A percentile compares a stretch with the other conserved stretches of the same genome.
phyloP scores from a whole-genome alignment of 495 filamentous ascomycete species.

The Aspergillus ostianus region DNA sequence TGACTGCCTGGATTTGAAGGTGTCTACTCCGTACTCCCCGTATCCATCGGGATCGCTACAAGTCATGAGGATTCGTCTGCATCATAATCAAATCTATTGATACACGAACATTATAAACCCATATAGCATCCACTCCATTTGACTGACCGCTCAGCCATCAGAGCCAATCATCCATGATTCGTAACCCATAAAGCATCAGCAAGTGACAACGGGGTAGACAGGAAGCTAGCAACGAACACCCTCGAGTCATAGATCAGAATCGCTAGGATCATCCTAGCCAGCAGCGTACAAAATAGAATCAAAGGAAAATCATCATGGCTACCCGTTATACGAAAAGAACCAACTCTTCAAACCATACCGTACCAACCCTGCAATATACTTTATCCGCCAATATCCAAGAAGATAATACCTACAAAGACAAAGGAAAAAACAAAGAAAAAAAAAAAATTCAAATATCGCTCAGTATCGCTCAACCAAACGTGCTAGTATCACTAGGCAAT shows the following conservation, averaged over 20 bases:
- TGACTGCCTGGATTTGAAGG: background rate
- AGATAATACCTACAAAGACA: constrained; percentile 4
- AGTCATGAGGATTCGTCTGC: no score
- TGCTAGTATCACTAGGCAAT: no score
- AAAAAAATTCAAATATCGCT: background rate
- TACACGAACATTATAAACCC: constrained; percentile 4
- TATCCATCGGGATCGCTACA: no score
- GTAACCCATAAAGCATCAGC: constrained; percentile 25
- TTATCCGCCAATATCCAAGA: background rate
- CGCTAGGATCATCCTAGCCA: background rate
- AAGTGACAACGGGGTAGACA: constrained; percentile 19
- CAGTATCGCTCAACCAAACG: background rate
- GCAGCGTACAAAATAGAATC: background rate
- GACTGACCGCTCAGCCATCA: background rate
- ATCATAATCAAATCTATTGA: background rate
- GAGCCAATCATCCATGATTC: constrained; percentile 24
- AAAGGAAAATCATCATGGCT: background rate
- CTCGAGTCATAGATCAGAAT: background rate
- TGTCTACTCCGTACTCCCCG: no score
- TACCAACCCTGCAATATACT: constrained; percentile 1
- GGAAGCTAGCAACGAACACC: constrained; percentile 6
- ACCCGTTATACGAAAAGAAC: background rate
- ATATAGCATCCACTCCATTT: constrained; percentile 5
- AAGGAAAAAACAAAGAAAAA: background rate
- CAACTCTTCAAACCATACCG: constrained; percentile 12